A percentile compares a stretch with the other conserved stretches of the same genome.
Evolutionary conservation across 2,329 filamentous ascomycete genomes (phyloP).

Genomic region (Cladosporium sp.): DNA sequence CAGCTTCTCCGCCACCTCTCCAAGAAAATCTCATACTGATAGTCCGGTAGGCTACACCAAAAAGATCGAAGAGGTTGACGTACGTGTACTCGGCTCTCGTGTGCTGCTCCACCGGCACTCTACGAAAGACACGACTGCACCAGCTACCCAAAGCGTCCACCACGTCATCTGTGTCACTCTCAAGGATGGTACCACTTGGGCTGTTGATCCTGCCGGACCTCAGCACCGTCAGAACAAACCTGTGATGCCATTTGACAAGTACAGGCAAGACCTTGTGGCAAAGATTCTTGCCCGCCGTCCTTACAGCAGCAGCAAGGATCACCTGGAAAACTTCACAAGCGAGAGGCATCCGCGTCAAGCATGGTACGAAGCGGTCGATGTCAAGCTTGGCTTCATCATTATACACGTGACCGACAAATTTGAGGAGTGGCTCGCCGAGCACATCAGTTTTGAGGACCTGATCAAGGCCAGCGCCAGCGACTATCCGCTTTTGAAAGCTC

Average conservation of each 20-base stretch:
- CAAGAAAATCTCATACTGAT: not conserved
- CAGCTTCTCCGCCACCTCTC: not conserved
- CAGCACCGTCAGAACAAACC: constrained; percentile 24
- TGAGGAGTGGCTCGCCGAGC: not conserved
- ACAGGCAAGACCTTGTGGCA: not conserved
- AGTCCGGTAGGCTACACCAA: not conserved
- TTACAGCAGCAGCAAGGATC: not conserved
- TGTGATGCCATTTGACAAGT: constrained; percentile 14
- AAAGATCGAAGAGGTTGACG: not conserved
- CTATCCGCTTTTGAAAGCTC: not conserved
- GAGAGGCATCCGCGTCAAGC: not conserved
- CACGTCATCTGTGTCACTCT: constrained; percentile 16
- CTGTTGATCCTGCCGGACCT: constrained; percentile 23
- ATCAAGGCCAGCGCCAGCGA: not conserved
- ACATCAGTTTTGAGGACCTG: not conserved
- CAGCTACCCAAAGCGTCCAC: not conserved
- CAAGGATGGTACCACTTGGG: constrained; percentile 19
- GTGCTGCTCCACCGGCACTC: not conserved
- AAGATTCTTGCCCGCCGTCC: not conserved
- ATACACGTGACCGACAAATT: not conserved
- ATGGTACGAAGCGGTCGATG: no score
- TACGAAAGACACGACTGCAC: not conserved
- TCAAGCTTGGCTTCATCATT: not conserved
- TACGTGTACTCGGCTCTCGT: not conserved
- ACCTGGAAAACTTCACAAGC: not conserved